Conservation (phyloP, 2,329 filamentous ascomycete species). For the Escovopsis sp. region DNA sequence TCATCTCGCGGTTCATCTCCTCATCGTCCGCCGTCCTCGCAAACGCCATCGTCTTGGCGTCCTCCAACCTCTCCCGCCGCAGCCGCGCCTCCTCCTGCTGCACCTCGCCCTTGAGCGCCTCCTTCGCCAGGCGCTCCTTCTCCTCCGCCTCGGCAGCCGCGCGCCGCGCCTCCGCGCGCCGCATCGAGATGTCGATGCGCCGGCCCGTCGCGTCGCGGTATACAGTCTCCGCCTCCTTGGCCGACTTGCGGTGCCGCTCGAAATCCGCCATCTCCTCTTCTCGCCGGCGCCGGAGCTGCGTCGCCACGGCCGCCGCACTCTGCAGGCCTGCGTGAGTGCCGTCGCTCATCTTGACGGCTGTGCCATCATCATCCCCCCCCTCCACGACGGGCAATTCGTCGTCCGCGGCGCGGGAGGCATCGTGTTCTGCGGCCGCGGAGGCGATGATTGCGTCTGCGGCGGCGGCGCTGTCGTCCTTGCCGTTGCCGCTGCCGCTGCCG, state of each 20-base stretch:
- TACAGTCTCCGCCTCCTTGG: conserved; percentile 60
- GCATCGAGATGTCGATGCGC: conserved; percentile 87
- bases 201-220: conserved; percentile 90
- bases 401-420: conserved; percentile 30
- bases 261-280: conserved; percentile 44
- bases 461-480: conserved; percentile 21
- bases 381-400: conserved; percentile 32
- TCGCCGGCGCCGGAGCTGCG: conserved; percentile 50
- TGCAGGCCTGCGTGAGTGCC: conserved; percentile 81
- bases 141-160: conserved; percentile 51
- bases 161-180: conserved; percentile 69
- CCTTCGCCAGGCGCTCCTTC: conserved; percentile 49
- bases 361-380: conserved; percentile 21
- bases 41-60: conserved; percentile 69
- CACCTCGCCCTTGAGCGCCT: conserved; percentile 69
- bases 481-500: conserved; percentile 13
- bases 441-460: conserved; percentile 64
- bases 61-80: conserved; percentile 52
- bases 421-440: conserved; percentile 52
- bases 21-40: conserved; percentile 72
- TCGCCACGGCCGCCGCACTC: conserved; percentile 61
- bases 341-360: conserved; percentile 60
- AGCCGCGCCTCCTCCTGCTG: conserved; percentile 55
- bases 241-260: conserved; percentile 25
- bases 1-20: conserved; percentile 72